A percentile compares a stretch with the other conserved stretches of the same genome.
Evolutionary conservation across 129 eudicot species (phyloP).

Genomic region (Chrysanthemum makinoi): DNA sequence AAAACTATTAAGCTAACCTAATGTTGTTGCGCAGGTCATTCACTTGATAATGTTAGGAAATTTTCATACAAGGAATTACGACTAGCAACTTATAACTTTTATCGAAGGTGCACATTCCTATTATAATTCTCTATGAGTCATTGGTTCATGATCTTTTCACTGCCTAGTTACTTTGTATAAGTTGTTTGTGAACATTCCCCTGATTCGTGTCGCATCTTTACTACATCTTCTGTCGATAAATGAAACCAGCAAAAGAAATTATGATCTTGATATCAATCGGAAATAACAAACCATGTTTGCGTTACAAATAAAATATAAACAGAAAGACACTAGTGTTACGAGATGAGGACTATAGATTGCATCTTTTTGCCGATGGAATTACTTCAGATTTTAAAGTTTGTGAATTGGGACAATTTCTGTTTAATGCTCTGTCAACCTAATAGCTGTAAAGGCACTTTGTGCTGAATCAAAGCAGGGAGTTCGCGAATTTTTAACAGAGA

Average conservation of each 20-base stretch:
- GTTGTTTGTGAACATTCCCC: background rate
- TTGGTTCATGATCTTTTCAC: conserved; percentile 7
- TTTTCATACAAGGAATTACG: conserved; percentile 68
- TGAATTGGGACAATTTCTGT: background rate
- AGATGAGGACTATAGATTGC: too few relatives aligned
- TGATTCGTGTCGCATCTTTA: background rate
- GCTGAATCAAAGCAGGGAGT: conserved; percentile 88
- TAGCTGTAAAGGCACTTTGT: conserved; percentile 85
- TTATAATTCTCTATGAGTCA: conserved; percentile 1
- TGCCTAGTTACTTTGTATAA: conserved; percentile 8
- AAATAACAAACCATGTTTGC: too few relatives aligned
- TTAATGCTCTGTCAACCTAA: conserved; percentile 22
- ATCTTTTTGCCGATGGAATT: too few relatives aligned
- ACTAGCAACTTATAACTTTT: conserved; percentile 66
- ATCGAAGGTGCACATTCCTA: conserved; percentile 54
- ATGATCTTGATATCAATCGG: background rate
- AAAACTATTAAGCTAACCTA: conserved; percentile 11
- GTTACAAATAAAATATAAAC: too few relatives aligned
- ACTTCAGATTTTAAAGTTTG: too few relatives aligned
- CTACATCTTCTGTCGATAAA: background rate
- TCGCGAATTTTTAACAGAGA: conserved; percentile 88
- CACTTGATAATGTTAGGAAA: conserved; percentile 47
- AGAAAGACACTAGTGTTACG: too few relatives aligned
- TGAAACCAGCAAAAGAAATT: conserved; percentile 21
- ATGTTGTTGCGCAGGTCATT: conserved; percentile 43